Evolutionary conservation across 2,329 filamentous ascomycete genomes (phyloP).

Genomic region (Pyrenophora graminea): DNA sequence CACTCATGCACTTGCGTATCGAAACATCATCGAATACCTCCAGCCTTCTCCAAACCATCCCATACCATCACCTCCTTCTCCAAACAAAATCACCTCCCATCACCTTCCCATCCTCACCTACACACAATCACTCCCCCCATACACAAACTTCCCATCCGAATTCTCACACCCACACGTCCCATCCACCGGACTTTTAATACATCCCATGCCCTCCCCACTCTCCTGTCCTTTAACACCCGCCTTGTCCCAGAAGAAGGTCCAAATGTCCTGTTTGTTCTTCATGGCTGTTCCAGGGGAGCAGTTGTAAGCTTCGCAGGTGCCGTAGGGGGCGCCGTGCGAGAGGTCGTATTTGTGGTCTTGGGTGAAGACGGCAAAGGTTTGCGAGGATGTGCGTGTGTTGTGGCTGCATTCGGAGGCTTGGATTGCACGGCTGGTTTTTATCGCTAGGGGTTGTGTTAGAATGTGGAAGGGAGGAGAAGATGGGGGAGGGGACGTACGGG

Average conservation of each 20-base stretch:
- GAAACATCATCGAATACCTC: too few species aligned
- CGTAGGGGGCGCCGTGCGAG: slow-evolving; percentile 53
- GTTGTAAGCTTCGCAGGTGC: slow-evolving; percentile 47
- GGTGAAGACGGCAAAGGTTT: slow-evolving; percentile 50
- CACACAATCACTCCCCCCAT: slow-evolving; percentile 16
- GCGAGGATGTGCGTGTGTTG: slow-evolving; percentile 45
- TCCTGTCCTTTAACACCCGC: slow-evolving; percentile 24
- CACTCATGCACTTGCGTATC: too few species aligned
- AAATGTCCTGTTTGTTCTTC: slow-evolving; percentile 18
- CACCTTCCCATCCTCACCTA: neutral
- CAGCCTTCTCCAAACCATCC: too few species aligned
- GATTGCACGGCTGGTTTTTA: slow-evolving; percentile 44
- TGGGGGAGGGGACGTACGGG: slow-evolving; percentile 8
- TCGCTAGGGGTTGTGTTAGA: slow-evolving; percentile 14
- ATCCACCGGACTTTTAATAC: slow-evolving; percentile 33
- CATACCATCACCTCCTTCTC: too few species aligned
- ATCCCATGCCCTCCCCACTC: slow-evolving; percentile 30
- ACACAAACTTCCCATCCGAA: slow-evolving; percentile 30
- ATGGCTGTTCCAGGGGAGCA: slow-evolving; percentile 23
- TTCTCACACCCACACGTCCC: slow-evolving; percentile 33
- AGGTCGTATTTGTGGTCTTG: slow-evolving; percentile 54
- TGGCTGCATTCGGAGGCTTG: slow-evolving; percentile 51
- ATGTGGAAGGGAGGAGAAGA: fast-evolving
- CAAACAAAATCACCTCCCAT: too few species aligned
- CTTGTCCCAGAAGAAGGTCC: slow-evolving; percentile 32